Evolutionary conservation across 352 stramenopile genomes (phyloP).

Genomic region (Globisporangium splendens): DNA sequence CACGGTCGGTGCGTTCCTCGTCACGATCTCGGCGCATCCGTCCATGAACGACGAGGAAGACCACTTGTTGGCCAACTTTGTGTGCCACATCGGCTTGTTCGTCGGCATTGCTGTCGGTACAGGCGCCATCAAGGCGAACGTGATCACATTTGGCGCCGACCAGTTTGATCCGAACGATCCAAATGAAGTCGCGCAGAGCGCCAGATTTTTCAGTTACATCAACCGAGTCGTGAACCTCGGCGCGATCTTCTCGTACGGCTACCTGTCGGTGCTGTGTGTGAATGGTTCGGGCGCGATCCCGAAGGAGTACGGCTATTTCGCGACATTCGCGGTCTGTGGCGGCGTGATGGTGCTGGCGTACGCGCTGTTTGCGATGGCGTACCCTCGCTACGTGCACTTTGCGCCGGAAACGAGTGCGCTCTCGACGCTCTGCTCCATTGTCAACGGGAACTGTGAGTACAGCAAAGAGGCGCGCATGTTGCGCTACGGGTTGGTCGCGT

Average conservation of each 20-base stretch:
- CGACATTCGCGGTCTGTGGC: slow-evolving; percentile 79
- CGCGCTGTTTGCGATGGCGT: slow-evolving; percentile 56
- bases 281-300: slow-evolving; percentile 76
- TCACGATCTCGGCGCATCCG: slow-evolving; percentile 67
- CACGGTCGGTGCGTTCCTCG: slow-evolving; percentile 60
- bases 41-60: slow-evolving; percentile 40
- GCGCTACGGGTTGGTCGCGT: slow-evolving; percentile 67
- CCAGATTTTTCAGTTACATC: slow-evolving; percentile 91
- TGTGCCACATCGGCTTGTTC: slow-evolving; percentile 79
- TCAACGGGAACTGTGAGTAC: slow-evolving; percentile 70
- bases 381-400: slow-evolving; percentile 71
- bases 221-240: slow-evolving; percentile 91
- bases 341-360: slow-evolving; percentile 83
- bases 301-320: slow-evolving; percentile 87
- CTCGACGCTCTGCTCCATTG: slow-evolving; percentile 67
- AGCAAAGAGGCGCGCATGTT: slow-evolving; percentile 78
- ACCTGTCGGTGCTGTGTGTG: slow-evolving; percentile 87
- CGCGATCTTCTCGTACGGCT: slow-evolving; percentile 89
- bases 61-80: slow-evolving; percentile 37
- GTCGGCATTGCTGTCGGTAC: slow-evolving; percentile 71
- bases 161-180: slow-evolving; percentile 86
- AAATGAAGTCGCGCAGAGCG: slow-evolving; percentile 73
- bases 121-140: slow-evolving; percentile 84
- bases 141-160: slow-evolving; percentile 86
- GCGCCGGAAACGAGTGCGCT: slow-evolving; percentile 68